Evolutionary conservation across 257 asterid species (phyloP), one percentile per base, ranked within the genome.

Genomic region (Anisodus acutangulus): DNA sequence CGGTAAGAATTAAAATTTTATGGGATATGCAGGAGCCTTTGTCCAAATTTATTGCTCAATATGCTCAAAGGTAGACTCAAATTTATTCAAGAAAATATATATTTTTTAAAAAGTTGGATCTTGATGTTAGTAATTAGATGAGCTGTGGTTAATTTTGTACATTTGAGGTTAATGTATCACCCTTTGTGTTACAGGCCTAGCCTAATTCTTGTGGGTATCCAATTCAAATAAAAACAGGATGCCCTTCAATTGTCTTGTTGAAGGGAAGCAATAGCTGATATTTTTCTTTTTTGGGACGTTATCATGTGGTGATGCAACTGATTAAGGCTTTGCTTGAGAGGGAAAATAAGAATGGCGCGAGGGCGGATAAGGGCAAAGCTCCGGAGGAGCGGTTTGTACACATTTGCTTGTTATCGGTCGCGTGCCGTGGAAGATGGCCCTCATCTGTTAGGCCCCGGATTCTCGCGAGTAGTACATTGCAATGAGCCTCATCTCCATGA

Each of bases 361-460:
- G 97, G 98, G 22, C 91, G 92, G 87, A 91, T 91, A 69, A 87
- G 98, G 90, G 97, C 97, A 17, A 93, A 90, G 92, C 83, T 96
- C 72, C 89, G 93, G 19, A 78, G 98, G 93, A 93, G 98, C 90
- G 84, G 88, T 84, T 90, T 96, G 47, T 90, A 96, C 90, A 91
- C 99, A 13, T 96, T 96, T 83, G 91, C 90, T 49, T 96, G 99
- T 83, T 87, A 88, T 66, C 90, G 91, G 87, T 83, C 97, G 4
- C 89, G 51, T 31, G 68, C 89, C 9, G 91, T 90, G 62, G 88
- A 91, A 66, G 92, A 90, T 43, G 89, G 45, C 1, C 83, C 91
- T 16, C 90, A 83, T 54, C 91, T 89, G n/a, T 83, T 93, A 85
- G 97, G 98, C 49, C 94, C 95, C 64, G 97, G 99, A 84, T 95